phyloP scores from a whole-genome alignment of 768 basidiomycete genomes.

The Vararia minispora region DNA sequence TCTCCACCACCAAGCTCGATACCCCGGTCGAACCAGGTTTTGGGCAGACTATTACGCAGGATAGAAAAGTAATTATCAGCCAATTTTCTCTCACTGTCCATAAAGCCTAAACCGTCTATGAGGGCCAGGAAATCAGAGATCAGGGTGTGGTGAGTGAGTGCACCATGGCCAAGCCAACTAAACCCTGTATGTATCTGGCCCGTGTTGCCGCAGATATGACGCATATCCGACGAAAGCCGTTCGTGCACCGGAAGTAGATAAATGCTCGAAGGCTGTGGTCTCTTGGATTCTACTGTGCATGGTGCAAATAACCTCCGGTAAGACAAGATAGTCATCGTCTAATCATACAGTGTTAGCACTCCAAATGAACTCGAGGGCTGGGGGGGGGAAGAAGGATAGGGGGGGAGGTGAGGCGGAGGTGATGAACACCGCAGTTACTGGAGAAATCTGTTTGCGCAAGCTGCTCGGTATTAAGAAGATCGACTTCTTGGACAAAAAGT shows the following conservation, averaged over 20 bases:
- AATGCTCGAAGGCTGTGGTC: conserved; percentile 22
- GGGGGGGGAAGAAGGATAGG: too few species aligned
- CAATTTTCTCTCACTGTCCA: conserved; percentile 45
- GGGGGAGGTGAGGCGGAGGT: too few species aligned
- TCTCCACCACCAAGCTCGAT: conserved; percentile 47
- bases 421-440: too few species aligned
- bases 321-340: conserved; percentile 61
- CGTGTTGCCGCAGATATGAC: conserved; percentile 27
- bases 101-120: conserved; percentile 30
- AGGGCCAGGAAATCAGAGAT: conserved; percentile 39
- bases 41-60: conserved; percentile 41
- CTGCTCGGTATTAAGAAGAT: too few species aligned
- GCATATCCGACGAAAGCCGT: conserved; percentile 41
- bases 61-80: conserved; percentile 63
- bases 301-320: conserved; percentile 42
- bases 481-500: too few species aligned
- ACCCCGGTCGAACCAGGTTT: conserved; percentile 57
- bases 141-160: conserved; percentile 35
- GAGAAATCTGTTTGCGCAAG: too few species aligned
- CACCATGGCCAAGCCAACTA: conserved; percentile 58
- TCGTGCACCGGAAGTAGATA: conserved; percentile 54
- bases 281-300: conserved; percentile 31
- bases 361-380: too few species aligned
- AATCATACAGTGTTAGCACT: too few species aligned
- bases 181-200: conserved; percentile 39